phyloP scores from a whole-genome alignment of 148 eudicot species.

The Simmondsia chinensis region DNA sequence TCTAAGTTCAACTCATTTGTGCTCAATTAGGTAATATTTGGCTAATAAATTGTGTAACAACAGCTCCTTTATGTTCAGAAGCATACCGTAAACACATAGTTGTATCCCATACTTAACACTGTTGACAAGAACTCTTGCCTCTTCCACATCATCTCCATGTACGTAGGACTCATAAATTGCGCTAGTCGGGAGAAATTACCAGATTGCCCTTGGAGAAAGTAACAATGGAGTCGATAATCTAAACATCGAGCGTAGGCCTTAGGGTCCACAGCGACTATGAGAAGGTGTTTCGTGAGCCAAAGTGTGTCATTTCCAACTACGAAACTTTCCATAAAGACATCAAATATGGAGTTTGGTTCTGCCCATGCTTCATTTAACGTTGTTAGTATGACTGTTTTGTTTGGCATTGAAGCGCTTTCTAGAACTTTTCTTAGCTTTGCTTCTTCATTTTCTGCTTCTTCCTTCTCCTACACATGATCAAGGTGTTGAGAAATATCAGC shows the following conservation, averaged over 20 bases:
- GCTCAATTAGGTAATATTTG: too few species aligned
- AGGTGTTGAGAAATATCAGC: too few species aligned
- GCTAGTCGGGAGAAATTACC: too few species aligned
- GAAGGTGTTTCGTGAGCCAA: slow-evolving; percentile 16
- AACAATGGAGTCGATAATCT: not conserved
- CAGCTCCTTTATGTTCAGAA: too few species aligned
- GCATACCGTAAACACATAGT: slow-evolving; percentile 27
- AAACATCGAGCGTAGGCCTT: slow-evolving; percentile 19
- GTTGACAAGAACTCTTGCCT: slow-evolving; percentile 19
- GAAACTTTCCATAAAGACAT: slow-evolving; percentile 29
- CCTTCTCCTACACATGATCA: not conserved
- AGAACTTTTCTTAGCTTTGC: slow-evolving; percentile 14
- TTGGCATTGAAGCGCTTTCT: slow-evolving; percentile 15
- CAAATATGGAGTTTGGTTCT: slow-evolving; percentile 27
- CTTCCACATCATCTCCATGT: slow-evolving; percentile 26
- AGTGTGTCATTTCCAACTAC: slow-evolving; percentile 18
- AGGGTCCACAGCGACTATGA: slow-evolving; percentile 18
- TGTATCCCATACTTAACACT: slow-evolving; percentile 17
- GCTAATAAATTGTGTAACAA: too few species aligned
- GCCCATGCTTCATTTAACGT: slow-evolving; percentile 31
- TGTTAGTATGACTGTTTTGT: slow-evolving; percentile 27
- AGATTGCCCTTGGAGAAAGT: too few species aligned
- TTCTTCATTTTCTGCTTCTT: not conserved
- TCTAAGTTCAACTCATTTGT: too few species aligned
- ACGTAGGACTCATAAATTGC: slow-evolving; percentile 18